These are phyloP conservation scores for Taphrina sp. DNA, from an alignment of 1,139 yeast species.

Conservation along the genomic window DNA sequence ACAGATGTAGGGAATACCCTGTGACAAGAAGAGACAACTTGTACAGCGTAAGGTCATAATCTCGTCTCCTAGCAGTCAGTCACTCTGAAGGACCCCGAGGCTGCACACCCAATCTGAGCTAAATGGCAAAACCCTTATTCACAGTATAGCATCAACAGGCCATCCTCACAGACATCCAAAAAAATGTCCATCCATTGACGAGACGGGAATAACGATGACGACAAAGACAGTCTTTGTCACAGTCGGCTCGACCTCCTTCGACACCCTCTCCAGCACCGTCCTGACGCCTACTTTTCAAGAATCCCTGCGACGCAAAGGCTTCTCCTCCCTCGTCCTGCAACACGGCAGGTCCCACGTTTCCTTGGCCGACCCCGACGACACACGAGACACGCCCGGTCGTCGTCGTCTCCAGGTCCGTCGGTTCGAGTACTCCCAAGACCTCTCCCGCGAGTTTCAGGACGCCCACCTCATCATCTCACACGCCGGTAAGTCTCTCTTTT, in stretches of 20 bases:
- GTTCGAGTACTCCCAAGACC: constrained; percentile 46
- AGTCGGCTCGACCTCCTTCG: constrained; percentile 83
- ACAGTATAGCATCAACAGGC: no score
- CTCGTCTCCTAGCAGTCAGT: no score
- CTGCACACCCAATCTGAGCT: no score
- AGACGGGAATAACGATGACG: no score
- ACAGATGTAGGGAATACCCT: no score
- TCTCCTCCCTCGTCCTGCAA: constrained; percentile 56
- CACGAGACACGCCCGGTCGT: constrained; percentile 14
- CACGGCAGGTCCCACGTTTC: constrained; percentile 57
- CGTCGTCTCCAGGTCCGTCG: constrained; percentile 40
- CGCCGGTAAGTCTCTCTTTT: constrained; percentile 53
- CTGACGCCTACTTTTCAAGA: constrained; percentile 47
- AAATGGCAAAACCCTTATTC: no score
- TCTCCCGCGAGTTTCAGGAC: constrained; percentile 48
- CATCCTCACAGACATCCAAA: no score
- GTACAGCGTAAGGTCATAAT: no score
- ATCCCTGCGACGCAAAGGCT: constrained; percentile 46
- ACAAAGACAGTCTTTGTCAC: constrained; percentile 53
- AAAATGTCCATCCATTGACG: no score
- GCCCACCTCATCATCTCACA: constrained; percentile 72
- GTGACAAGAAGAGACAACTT: no score
- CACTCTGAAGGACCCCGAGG: no score
- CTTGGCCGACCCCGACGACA: neutral
- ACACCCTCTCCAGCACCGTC: constrained; percentile 51